Evolutionary conservation across 495 filamentous ascomycete species (phyloP), one percentile per base, ranked within the genome.

Genomic region (Aspergillus mulundensis): DNA sequence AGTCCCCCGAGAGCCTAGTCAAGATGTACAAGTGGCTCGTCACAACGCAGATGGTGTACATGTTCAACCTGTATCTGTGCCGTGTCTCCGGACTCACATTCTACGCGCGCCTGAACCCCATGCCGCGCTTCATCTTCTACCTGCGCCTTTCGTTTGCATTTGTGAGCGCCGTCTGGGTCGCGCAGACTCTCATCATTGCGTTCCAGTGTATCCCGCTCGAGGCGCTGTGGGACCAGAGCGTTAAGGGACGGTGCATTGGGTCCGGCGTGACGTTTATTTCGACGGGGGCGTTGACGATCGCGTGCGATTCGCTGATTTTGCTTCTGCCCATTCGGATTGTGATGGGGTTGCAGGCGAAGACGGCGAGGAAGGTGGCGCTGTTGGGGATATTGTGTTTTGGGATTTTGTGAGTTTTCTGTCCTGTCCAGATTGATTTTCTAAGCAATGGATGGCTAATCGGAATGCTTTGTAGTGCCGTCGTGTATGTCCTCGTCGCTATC

Each of bases 1-100:
- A 11, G 28, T 15, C 24, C 18, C 47, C 47, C 3, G 28, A 34
- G 30, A 44, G 38, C 1, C 40, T 45, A 6, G 24, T 54, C 16
- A 11, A 14, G 16, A 50, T 54, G 18, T 54, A 54, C 42, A 46
- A 54, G 19, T 54, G 52, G 52, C 52, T 54, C n/a, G 41, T 54
- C 14, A 36, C 52, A 5, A 36, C 52, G 8, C 52, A 54, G 20
- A 48, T 66, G 42, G 42, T 66, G 3, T 66, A 66, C 43, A 54
- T 64, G 46, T 40, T 57, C 16, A 57, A 51, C 21, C 38, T 66
- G 7, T 60, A 58, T 56, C 39, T 60, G 7, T 66, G 64, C 43
- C 61, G 64, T 7, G 38, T 66, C 16, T 66, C 64, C 0, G 64
- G 61, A 1, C 16, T 66, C 1, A 42, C 59, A 5, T 64, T 66